Base-by-base conservation (phyloP, 495 filamentous ascomycete species). In the Apiosordaria backusii region DNA sequence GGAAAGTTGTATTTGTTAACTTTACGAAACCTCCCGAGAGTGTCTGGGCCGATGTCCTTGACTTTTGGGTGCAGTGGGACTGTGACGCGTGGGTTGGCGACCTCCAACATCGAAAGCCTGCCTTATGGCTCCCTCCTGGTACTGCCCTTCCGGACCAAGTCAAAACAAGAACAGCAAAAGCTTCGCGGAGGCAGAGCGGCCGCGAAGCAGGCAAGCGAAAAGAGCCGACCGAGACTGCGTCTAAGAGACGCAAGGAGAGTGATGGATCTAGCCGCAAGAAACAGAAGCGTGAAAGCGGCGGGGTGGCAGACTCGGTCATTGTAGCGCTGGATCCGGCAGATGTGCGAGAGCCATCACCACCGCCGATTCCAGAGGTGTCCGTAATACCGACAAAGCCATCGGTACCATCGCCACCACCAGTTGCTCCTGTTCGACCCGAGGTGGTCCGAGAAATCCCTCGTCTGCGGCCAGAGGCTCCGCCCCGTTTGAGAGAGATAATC, bases 31-130 rank as follows among this genome's bases (percentile, higher is more conserved):
- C 88, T 0, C 79, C 88, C 0, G 86, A 89, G 61, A 90, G 88
- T 67, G 81, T 79, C 1, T 90, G 88, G 88, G 83, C 85, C 1
- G 87, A 88, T 59, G 76, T 89, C 1, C 84, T 90, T 61, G 88
- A 90, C 71, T 87, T 85, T 55, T 89, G 87, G 82, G 81, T 90
- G 2, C 81, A 86, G 27, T 89, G 87, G 86, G 88, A 90, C 64
- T 90, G 88, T 60, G 88, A 90, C 65, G 82, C 78, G n/a, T 90
- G 88, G 87, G 87, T 90, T 16, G 74, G 77, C 24, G 84, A 88
- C 63, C 72, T 90, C 65, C 85, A 83, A 67, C 65, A 76, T 53
- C 78, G 83, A 62, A 83, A 86, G 65, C 78, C 77, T 4, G 82
- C 82, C 50, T 78, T 89, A 10, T 89, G 86, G 86, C 68, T 83